Percentiles rank a stretch among this genome's conserved stretches.
Conservation (phyloP, 2,329 filamentous ascomycete species). For the Aphanoascus verrucosus region DNA sequence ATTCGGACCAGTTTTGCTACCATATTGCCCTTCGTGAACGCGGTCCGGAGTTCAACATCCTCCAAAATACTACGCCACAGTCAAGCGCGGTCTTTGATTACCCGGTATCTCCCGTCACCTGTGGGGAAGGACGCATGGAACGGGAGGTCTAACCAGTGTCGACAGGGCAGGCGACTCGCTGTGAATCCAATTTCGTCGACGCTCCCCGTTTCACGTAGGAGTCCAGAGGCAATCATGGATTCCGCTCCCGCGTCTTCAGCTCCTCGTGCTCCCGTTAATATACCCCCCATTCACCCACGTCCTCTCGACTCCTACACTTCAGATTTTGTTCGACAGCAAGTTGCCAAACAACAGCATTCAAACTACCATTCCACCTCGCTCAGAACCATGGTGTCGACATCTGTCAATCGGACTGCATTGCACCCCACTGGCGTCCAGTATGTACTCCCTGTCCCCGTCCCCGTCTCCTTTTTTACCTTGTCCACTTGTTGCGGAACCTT, state of each 20-base stretch:
- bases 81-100: not conserved
- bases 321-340: conserved; percentile 49
- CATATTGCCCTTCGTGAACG: conserved; percentile 6
- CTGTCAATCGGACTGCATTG: conserved; percentile 82
- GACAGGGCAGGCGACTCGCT: conserved; percentile 4
- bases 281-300: conserved; percentile 31
- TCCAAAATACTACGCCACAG: conserved; percentile 9
- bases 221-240: conserved; percentile 7
- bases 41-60: not conserved
- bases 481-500: conserved; percentile 14
- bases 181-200: conserved; percentile 7
- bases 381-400: conserved; percentile 42
- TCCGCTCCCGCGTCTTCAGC: conserved; percentile 6
- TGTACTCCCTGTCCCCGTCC: conserved; percentile 34
- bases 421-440: conserved; percentile 86
- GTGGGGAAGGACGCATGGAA: conserved; percentile 9
- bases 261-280: conserved; percentile 30
- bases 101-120: conserved; percentile 12
- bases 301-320: conserved; percentile 23
- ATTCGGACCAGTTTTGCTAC: conserved; percentile 3
- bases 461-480: conserved; percentile 14
- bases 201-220: not conserved
- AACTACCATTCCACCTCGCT: conserved; percentile 51
- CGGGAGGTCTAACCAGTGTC: conserved; percentile 10
- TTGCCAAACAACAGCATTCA: conserved; percentile 47